Evolutionary conservation across 208 protist genomes (phyloP).

Genomic region (Wallacemonas sp.): DNA sequence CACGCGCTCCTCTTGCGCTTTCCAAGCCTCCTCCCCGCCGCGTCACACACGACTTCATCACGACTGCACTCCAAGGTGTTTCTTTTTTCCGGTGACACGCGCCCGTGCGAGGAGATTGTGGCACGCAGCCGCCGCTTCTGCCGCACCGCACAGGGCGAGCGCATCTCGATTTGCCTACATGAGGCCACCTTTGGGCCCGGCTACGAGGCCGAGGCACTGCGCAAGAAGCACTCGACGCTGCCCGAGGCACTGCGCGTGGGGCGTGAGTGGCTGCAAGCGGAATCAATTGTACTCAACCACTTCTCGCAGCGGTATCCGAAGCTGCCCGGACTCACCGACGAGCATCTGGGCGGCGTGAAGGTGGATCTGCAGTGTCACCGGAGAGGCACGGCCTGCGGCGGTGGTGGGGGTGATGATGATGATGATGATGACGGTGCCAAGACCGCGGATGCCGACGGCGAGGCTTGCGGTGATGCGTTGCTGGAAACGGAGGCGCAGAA

Average conservation of each 20-base stretch:
- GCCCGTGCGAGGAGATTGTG: slow-evolving; percentile 68
- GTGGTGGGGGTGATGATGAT: neutral
- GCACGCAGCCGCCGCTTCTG: slow-evolving; percentile 61
- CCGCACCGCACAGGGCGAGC: neutral
- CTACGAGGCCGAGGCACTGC: slow-evolving; percentile 75
- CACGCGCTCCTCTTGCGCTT: slow-evolving; percentile 87
- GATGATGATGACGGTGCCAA: neutral
- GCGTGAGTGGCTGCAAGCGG: slow-evolving; percentile 29
- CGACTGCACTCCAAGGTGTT: slow-evolving; percentile 48
- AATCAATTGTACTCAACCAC: slow-evolving; percentile 85
- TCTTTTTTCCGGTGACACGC: slow-evolving; percentile 93
- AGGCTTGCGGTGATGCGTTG: too few species aligned
- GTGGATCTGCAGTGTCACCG: slow-evolving; percentile 36
- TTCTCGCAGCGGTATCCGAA: slow-evolving; percentile 93
- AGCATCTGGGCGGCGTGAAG: slow-evolving; percentile 42
- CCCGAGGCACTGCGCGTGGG: slow-evolving; percentile 80
- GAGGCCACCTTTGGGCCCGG: slow-evolving; percentile 94
- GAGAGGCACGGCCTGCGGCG: neutral
- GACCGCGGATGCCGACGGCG: neutral
- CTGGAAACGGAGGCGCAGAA: too few species aligned
- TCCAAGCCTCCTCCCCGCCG: slow-evolving; percentile 19
- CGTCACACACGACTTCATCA: neutral
- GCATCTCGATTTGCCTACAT: slow-evolving; percentile 87
- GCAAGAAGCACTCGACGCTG: slow-evolving; percentile 90
- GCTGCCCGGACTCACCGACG: slow-evolving; percentile 63